Evolutionary conservation across 352 stramenopile species (phyloP).

Genomic region (Globisporangium lucens): DNA sequence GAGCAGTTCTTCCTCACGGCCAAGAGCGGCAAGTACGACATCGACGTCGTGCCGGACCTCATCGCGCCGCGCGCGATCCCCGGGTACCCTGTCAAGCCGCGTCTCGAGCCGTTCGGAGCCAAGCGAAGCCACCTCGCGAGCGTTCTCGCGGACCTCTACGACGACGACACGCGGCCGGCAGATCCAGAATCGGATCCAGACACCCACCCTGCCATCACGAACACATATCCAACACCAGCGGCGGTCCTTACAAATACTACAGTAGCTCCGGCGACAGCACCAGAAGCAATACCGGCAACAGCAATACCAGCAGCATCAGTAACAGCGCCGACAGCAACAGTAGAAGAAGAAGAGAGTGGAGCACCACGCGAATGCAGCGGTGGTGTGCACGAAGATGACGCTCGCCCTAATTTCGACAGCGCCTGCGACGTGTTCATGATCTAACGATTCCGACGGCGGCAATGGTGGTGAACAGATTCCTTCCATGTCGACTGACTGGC

Average conservation of each 20-base stretch:
- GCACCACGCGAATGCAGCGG: background rate
- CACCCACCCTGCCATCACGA: background rate
- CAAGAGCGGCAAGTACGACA: slow-evolving; percentile 25
- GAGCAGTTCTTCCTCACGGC: slow-evolving; percentile 58
- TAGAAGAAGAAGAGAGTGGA: background rate
- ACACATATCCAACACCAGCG: background rate
- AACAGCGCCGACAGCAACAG: background rate
- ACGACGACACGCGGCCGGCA: slow-evolving; percentile 1
- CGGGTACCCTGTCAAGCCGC: slow-evolving; percentile 34
- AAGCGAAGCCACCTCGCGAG: slow-evolving; percentile 1
- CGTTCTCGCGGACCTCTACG: slow-evolving; percentile 7
- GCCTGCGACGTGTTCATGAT: background rate
- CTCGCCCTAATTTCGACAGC: background rate
- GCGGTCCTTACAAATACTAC: background rate
- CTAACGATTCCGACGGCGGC: background rate
- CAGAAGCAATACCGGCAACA: background rate
- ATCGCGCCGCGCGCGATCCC: slow-evolving; percentile 45
- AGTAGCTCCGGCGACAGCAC: background rate
- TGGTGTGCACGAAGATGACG: background rate
- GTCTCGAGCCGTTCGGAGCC: background rate
- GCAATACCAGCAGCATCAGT: background rate
- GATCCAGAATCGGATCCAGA: background rate
- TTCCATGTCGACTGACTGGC: background rate
- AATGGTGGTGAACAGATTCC: background rate
- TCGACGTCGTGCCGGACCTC: slow-evolving; percentile 40